Percentiles rank a stretch among this genome's conserved stretches.
Conservation (phyloP, 768 basidiomycete genomes). For the Hypsizygus marmoreus region DNA sequence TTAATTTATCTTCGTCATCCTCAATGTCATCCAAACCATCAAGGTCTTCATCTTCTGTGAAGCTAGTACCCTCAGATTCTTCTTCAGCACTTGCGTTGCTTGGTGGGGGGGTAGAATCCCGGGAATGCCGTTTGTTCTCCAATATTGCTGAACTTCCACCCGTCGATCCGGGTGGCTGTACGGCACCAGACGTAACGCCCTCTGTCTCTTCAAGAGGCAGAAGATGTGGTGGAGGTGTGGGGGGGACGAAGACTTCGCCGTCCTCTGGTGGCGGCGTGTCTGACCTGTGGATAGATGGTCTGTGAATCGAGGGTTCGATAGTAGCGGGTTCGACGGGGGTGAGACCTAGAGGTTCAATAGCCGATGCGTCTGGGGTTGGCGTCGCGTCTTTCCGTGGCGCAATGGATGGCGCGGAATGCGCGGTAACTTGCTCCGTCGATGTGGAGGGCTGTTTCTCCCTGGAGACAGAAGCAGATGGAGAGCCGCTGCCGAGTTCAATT, state of each 20-base stretch:
- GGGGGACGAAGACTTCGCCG: slow-evolving; percentile 38
- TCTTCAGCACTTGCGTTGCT: slow-evolving; percentile 49
- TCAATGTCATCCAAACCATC: slow-evolving; percentile 68
- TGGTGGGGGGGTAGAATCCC: slow-evolving; percentile 37
- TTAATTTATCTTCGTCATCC: slow-evolving; percentile 89
- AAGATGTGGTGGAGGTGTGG: slow-evolving; percentile 35
- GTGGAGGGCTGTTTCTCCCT: slow-evolving; percentile 29
- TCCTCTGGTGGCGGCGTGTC: slow-evolving; percentile 15
- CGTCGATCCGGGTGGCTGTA: slow-evolving; percentile 87
- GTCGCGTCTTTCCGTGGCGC: slow-evolving; percentile 2
- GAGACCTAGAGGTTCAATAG: slow-evolving; percentile 7
- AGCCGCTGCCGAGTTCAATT: slow-evolving; percentile 42
- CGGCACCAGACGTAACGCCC: slow-evolving; percentile 88
- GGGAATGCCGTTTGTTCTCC: slow-evolving; percentile 39
- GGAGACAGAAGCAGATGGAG: slow-evolving; percentile 21
- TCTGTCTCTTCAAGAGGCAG: slow-evolving; percentile 74
- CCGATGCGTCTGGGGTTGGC: slow-evolving; percentile 7
- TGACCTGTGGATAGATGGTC: too few relatives aligned
- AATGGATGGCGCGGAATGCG: slow-evolving; percentile 4
- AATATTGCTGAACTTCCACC: slow-evolving; percentile 39
- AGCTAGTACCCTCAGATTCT: slow-evolving; percentile 66
- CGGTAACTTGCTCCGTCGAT: slow-evolving; percentile 7
- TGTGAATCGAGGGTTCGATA: not conserved
- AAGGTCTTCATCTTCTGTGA: slow-evolving; percentile 68
- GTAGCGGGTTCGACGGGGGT: slow-evolving; percentile 10